Evolutionary conservation across 129 eudicot genomes (phyloP), one percentile per base, ranked within the genome.

Genomic region (Scalesia atractyloides): DNA sequence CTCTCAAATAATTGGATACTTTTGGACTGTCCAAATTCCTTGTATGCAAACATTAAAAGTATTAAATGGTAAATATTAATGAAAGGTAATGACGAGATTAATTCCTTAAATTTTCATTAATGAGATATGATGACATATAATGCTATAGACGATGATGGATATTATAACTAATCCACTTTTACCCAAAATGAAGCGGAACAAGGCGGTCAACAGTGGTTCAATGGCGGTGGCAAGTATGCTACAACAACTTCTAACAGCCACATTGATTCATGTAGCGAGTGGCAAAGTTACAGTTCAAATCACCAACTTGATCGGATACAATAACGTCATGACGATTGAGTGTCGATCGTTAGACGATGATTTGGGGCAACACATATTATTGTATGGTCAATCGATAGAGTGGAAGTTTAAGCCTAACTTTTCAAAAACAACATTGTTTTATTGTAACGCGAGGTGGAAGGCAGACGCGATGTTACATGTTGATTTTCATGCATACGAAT

Each of bases 351-450:
- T 14, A 78, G 82, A 78, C 7, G 77, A 70, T 17, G 82, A 78
- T 64, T 43, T 78, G 60, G 73, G 82, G 33, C 82, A 34, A 41
- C 73, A 46, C 14, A 78, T 51, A 2, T 12, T 78, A 3, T 18
- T 34, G 65, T 78, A 64, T 1, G 77, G 82, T 15, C 43, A 78
- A 53, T 39, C 77, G 7, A 71, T 64, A 30, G 73, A 64, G 52
- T 78, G 82, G 82, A 78, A 61, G 19, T 78, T 78, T 53, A 78
- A 64, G 49, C 82, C 82, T 4, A 78, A 78, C 50, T 78, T 78
- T 14, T 37, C 68, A 12, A 71, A 71, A 64, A 78, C 77, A 1
- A 71, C 82, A 0, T 64, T 78, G 50, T 78, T 63, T 71, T 72
- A 71, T 26, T 71, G 82, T 73, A 41, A 71, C n/a, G 68, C 68